Base-by-base conservation (phyloP, 1,139 yeast genomes). In the Hyphopichia wangnamkhiaoensis region DNA sequence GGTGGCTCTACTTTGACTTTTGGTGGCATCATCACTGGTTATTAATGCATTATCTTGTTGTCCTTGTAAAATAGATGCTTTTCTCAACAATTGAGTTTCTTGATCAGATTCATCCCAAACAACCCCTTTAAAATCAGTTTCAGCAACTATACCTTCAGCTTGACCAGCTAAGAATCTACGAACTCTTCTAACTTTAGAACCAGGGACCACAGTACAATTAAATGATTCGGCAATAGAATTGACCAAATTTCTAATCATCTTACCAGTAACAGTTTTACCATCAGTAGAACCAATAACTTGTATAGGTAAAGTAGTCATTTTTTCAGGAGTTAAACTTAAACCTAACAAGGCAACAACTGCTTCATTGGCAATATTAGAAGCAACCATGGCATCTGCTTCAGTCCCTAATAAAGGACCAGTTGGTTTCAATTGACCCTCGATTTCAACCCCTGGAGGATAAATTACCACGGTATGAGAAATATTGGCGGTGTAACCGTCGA, bases 81-180 rank as follows among this genome's bases (percentile, higher is more conserved):
- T 74, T 39, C 68, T 65, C 46, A 85, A 66, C 45, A 83, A 67
- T 31, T 63, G 61, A 39, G 73, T 74, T 64, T 87, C 95, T 65
- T 86, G 95, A 59, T 84, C 87, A 33, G 83, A 75, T 61, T 85
- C 93, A 40, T 83, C 80, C 98, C 98, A 93, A 26, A 78, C 87
- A 37, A 90, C 94, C 56, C 96, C 97, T 65, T 90, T 89, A 63
- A 84, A 85, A 52, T 90, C 97, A 56, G 84, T 79, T 67, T 93
- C 98, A 34, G 91, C 93, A 47, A 91, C 95, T 42, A 88, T 75
- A 54, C 89, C 89, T 54, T 88, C 95, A 44, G 91, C 84, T 71
- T 93, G 98, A 39, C 98, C 98, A 24, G 96, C 95, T 58, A 93
- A 79, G 57, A 91, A 93, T 58, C 98, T 80, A 71, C 96, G 80